Evolutionary conservation across 148 eudicot species (phyloP), one percentile per base, ranked within the genome.

Genomic region (Arbutus unedo): DNA sequence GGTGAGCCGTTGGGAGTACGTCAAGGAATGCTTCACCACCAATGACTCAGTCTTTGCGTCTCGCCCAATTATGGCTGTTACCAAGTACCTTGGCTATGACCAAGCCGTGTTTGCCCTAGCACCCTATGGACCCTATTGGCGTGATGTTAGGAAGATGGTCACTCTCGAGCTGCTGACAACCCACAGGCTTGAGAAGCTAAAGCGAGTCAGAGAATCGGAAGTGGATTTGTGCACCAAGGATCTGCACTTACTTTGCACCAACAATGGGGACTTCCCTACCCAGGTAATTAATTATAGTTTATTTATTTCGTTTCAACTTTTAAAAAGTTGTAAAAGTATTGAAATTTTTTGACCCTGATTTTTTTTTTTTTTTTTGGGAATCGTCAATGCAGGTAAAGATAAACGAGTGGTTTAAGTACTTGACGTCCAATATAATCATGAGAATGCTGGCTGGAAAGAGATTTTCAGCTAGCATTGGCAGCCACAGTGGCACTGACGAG

Each of bases 121-220:
- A 7, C 85, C 89, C 16, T 75, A 90, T 45, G 90, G 92, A 10
- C 80, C 84, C 4, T 90, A 84, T 49, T 90, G 90, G 92, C 84
- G 88, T 31, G 80, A 88, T 0, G 47, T 84, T 11, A 75, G 91
- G 25, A 86, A 86, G 62, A 31, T 90, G 6, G 84, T 82, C n/a
- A 47, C 62, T 6, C 51, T 81, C 0, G 84, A 90, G 57, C 84
- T 90, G 44, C 10, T 90, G 59, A 64, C 90, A 0, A 74, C 6
- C 80, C 71, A 31, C 21, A 72, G 85, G 68, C 81, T 90, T 1
- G 84, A 80, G 60, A 41, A 23, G 72, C 74, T 84, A 6, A 77
- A 51, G 77, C 79, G 71, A 5, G 76, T 86, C 18, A 75, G 87
- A 21, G 56, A 14, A 11, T 79, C 79, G 0, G 84, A 88, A 70